Evolutionary conservation across 1,284 basidiomycete genomes (phyloP).

Genomic region (Rhodotorula sp.): DNA sequence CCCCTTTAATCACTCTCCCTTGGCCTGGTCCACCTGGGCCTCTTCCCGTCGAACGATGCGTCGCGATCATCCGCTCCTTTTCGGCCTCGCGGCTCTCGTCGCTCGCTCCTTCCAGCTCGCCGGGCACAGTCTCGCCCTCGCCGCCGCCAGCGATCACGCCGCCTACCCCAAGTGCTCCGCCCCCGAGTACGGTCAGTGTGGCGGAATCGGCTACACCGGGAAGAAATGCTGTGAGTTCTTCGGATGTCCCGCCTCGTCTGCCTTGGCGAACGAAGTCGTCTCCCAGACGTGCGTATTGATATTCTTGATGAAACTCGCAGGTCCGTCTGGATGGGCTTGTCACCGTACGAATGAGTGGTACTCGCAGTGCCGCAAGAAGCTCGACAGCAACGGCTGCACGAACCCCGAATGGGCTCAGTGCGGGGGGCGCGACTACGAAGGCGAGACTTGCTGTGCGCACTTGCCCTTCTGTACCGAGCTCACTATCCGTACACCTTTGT

Average conservation of each 20-base stretch:
- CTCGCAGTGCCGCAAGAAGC: neutral
- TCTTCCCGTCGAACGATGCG: too few relatives aligned
- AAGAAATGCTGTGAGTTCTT: neutral
- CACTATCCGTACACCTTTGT: neutral
- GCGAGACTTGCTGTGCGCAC: slow-evolving; percentile 5
- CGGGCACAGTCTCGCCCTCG: too few relatives aligned
- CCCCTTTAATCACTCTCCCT: too few relatives aligned
- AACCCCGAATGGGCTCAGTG: slow-evolving; percentile 5
- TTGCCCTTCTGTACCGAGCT: neutral
- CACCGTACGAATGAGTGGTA: neutral
- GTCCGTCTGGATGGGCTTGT: neutral
- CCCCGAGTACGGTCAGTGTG: neutral
- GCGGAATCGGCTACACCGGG: neutral
- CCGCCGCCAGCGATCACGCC: neutral
- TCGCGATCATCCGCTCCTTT: too few relatives aligned
- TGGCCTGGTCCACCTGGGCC: too few relatives aligned
- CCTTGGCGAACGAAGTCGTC: neutral
- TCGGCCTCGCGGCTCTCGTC: too few relatives aligned
- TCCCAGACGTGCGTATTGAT: too few relatives aligned
- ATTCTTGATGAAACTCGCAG: neutral
- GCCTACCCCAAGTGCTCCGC: neutral
- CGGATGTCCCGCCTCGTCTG: neutral
- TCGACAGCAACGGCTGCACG: slow-evolving; percentile 1
- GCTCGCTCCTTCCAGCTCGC: too few relatives aligned
- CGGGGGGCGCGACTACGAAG: neutral